Evolutionary conservation across 495 filamentous ascomycete species (phyloP).

Genomic region (Annulohypoxylon stygium): DNA sequence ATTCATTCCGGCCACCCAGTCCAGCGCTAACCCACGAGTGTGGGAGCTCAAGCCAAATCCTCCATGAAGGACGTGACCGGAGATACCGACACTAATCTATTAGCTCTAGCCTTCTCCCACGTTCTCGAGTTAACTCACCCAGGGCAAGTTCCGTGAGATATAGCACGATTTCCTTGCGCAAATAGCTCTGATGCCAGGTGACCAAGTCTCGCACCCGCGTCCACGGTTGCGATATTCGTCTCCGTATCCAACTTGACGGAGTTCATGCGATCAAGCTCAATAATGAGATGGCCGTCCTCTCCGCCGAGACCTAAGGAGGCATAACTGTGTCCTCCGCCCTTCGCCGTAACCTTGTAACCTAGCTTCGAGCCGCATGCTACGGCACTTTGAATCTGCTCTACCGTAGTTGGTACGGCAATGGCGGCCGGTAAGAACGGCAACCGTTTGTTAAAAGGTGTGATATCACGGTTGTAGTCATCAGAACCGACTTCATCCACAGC

Average conservation of each 20-base stretch:
- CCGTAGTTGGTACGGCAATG: slow-evolving; percentile 58
- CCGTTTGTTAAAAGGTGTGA: slow-evolving; percentile 57
- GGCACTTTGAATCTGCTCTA: slow-evolving; percentile 58
- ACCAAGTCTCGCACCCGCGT: slow-evolving; percentile 57
- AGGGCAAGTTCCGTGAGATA: slow-evolving; percentile 63
- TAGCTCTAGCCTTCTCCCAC: slow-evolving; percentile 18
- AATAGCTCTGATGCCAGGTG: slow-evolving; percentile 57
- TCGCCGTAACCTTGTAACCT: slow-evolving; percentile 59
- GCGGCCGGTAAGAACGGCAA: slow-evolving; percentile 56
- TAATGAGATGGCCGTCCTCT: slow-evolving; percentile 61
- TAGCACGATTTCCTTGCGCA: slow-evolving; percentile 57
- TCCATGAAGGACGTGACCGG: slow-evolving; percentile 60
- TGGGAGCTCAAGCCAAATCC: slow-evolving; percentile 63
- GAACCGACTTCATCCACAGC: slow-evolving; percentile 52
- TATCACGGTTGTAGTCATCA: slow-evolving; percentile 56
- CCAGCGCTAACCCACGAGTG: slow-evolving; percentile 59
- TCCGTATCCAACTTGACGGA: slow-evolving; percentile 55
- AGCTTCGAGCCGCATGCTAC: slow-evolving; percentile 58
- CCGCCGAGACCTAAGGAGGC: slow-evolving; percentile 62
- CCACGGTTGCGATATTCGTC: slow-evolving; percentile 57
- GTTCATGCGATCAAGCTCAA: slow-evolving; percentile 61
- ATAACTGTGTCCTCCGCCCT: slow-evolving; percentile 63
- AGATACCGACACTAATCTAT: slow-evolving; percentile 57
- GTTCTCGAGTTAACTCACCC: slow-evolving; percentile 49
- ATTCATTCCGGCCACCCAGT: slow-evolving; percentile 58